Base-by-base conservation (phyloP, 371 early-diverging fungal species). In the Fennellomyces sp. region DNA sequence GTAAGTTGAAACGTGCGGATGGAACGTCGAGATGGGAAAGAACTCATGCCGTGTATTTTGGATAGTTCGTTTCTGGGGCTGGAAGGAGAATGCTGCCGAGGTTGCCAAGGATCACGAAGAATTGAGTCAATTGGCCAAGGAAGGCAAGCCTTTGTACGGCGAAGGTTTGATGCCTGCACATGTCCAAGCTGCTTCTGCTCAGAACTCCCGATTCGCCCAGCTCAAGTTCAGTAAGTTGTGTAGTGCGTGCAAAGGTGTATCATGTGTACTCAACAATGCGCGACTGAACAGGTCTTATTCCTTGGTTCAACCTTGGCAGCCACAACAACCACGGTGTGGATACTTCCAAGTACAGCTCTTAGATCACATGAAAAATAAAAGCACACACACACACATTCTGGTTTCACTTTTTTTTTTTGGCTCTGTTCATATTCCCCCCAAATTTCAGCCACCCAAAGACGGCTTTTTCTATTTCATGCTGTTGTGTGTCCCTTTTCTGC, bases 51-150 rank as follows among this genome's bases (percentile, higher is more conserved):
- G n/a, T n/a, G n/a, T n/a, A n/a, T n/a, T n/a, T n/a, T n/a, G n/a
- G 31, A 28, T 76, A 93, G 92, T 88, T 66, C 90, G 98, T 63
- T 97, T 97, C 88, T 94, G 92, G 92, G 98, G 98, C 23, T 91
- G 92, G 87, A 80, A 73, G 26, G 97, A 96, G 73, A 97, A 97
- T 75, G 73, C 80, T 36, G 79, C 85, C 49, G 98, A 97, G 74
- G 87, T 85, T 29, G 75, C 71, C 52, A 85, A 80, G 81, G 90
- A 91, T 76, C 72, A 80, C 38, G 68, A 65, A 35, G 92, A 94
- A 77, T 83, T 90, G 81, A 63, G 65, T 13, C 82, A 82, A 52
- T 80, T 85, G 28, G 66, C 83, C 57, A 83, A 81, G 47, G 78
- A 86, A 68, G 93, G 92, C 45, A 86, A 90, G 69, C 68, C 89